Conservation (phyloP, 2,329 filamentous ascomycete species). For the Madurella fahalii region DNA sequence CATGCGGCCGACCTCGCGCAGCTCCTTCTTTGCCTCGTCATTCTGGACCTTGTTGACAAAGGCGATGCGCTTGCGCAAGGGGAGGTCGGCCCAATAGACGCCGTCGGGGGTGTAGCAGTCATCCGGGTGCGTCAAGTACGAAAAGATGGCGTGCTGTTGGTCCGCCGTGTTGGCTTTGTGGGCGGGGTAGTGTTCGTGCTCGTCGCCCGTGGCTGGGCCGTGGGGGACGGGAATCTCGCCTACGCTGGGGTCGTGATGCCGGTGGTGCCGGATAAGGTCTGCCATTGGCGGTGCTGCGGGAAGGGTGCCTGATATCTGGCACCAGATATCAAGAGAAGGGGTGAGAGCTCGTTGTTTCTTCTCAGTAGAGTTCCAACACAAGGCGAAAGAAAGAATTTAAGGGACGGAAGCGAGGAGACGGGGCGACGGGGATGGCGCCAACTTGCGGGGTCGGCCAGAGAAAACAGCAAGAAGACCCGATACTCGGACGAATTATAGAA, state of each 20-base stretch:
- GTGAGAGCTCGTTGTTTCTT: background rate
- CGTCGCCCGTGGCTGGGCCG: constrained; percentile 46
- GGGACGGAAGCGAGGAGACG: no score
- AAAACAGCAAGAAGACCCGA: no score
- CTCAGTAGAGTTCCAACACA: no score
- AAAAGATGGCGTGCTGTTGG: constrained; percentile 61
- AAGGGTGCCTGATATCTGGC: background rate
- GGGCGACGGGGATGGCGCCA: no score
- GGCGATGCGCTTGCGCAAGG: constrained; percentile 60
- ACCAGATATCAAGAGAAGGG: background rate
- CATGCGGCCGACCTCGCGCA: constrained; percentile 66
- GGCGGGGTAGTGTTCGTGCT: constrained; percentile 45
- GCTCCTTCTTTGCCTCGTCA: constrained; percentile 65
- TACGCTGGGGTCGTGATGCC: constrained; percentile 39
- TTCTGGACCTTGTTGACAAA: constrained; percentile 75
- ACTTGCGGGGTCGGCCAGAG: no score
- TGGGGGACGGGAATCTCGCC: constrained; percentile 56
- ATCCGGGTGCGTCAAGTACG: constrained; percentile 77
- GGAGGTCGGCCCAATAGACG: constrained; percentile 89
- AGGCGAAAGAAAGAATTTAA: no score
- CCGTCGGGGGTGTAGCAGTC: constrained; percentile 82
- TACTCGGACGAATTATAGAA: no score
- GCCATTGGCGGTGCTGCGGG: constrained; percentile 24
- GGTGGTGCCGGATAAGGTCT: constrained; percentile 36
- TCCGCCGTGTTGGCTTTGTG: constrained; percentile 38